These are phyloP conservation scores for Ceratocystis eucalypticola DNA, from an alignment of 2,329 filamentous ascomycete species.

Conservation along the genomic window DNA sequence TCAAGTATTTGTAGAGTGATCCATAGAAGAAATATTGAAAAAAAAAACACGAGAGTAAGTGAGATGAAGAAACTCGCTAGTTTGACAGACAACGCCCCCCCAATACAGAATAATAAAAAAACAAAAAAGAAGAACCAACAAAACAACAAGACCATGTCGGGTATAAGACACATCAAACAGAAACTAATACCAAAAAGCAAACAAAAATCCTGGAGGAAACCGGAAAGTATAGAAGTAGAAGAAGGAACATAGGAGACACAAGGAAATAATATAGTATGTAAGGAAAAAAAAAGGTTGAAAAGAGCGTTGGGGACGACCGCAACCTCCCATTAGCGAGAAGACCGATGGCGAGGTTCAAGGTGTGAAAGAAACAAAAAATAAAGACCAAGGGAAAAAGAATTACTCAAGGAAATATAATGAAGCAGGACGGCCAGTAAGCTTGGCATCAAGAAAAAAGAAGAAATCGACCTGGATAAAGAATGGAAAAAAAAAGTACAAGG, in stretches of 20 bases:
- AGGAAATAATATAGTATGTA: conserved; percentile 1
- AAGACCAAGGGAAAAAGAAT: background rate
- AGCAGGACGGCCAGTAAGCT: background rate
- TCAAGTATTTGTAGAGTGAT: no score
- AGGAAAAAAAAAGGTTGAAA: conserved; percentile 3
- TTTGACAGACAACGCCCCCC: background rate
- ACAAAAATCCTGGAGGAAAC: background rate
- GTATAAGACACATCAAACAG: conserved; percentile 7
- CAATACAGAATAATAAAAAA: background rate
- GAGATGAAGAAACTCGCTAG: background rate
- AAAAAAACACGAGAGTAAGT: background rate
- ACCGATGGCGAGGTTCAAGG: background rate
- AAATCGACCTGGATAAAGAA: conserved; percentile 2
- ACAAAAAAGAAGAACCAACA: background rate
- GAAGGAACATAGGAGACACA: background rate
- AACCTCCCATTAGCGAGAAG: background rate
- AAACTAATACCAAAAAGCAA: background rate
- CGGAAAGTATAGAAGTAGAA: background rate
- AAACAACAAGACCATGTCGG: conserved; percentile 4
- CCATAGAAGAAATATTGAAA: background rate
- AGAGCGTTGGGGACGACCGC: background rate
- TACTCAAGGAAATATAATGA: background rate
- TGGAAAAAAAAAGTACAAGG: conserved; percentile 7
- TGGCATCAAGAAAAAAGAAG: conserved; percentile 10
- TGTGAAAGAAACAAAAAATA: conserved; percentile 2